phyloP scores from a whole-genome alignment of 1,139 yeast genomes.

The Saccharomycopsis crataegensis region DNA sequence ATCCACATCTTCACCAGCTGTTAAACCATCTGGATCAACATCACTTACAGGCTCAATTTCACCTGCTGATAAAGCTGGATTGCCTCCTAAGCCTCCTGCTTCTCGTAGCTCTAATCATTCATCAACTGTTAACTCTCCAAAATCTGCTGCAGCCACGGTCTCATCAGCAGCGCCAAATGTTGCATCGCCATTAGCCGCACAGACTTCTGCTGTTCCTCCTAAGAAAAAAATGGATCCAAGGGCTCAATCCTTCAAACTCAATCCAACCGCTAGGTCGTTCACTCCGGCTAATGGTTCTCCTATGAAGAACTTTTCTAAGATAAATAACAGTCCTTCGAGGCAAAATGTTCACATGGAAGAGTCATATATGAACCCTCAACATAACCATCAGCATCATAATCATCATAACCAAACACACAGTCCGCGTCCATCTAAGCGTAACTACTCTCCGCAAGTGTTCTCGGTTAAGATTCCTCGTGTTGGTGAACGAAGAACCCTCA shows the following conservation, averaged over 20 bases:
- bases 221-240: slow-evolving; percentile 45
- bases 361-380: too few relatives aligned
- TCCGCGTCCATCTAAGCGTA: slow-evolving; percentile 1
- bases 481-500: slow-evolving; percentile 7
- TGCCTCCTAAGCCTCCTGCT: background rate
- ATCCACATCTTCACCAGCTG: background rate
- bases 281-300: slow-evolving; percentile 37
- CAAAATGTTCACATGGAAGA: too few relatives aligned
- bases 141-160: background rate
- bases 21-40: background rate
- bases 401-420: background rate
- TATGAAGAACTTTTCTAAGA: slow-evolving; percentile 7
- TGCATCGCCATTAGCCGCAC: background rate
- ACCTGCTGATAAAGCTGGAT: background rate
- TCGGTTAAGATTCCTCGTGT: slow-evolving; percentile 21
- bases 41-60: background rate
- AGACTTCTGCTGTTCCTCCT: background rate
- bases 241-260: slow-evolving; percentile 59
- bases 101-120: background rate
- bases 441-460: slow-evolving; percentile 21
- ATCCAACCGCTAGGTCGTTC: slow-evolving; percentile 65
- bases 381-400: too few relatives aligned
- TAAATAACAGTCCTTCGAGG: slow-evolving; percentile 1
- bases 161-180: background rate
- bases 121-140: background rate